Base-by-base conservation (phyloP, 768 basidiomycete species). In the Harrya chromipes region DNA sequence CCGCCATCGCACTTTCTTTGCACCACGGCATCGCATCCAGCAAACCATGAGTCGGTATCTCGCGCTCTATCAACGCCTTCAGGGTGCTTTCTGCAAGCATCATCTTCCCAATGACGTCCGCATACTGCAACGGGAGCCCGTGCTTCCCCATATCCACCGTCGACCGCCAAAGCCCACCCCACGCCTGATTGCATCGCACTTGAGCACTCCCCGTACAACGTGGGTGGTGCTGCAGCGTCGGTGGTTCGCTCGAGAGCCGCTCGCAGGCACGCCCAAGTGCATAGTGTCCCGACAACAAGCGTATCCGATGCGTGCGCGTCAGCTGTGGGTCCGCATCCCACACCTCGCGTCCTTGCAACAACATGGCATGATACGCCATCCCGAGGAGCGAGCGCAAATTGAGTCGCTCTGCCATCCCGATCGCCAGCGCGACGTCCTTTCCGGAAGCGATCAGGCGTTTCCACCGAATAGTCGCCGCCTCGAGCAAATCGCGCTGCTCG, bases 241-340 rank as follows among this genome's bases (percentile, higher is more conserved):
- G 80, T 12, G 78, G 69, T 26, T 66, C 70, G 38, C 53, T 59
- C 5, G 74, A 71, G 7, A 81, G 69, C 16, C 69, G 64, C 40
- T 77, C 74, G 68, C 74, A 74, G 26, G 74, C 61, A 48, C 72
- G 70, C 6, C 69, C 69, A 21, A 81, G 71, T 31, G 72, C 70
- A 58, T 81, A 77, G 58, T 77, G 74, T 14, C 81, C 81, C 21
- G 76, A 78, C 8, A 82, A 63, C 35, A 82, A 65, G 34, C 78
- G 76, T 27, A 80, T 70, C 10, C 75, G 71, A 53, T 81, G 79
- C n/a, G 72, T 63, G 12, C 75, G 70, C 21, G 71, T 71, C 31
- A 82, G 66, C n/a, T 58, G 58, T n/a, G 63, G 55, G 46, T 80
- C 79, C 8, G 67, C 52, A 42, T 75, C 74, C 79, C 80, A 81